phyloP scores from a whole-genome alignment of 495 filamentous ascomycete species.

The Talaromyces wortmannii region DNA sequence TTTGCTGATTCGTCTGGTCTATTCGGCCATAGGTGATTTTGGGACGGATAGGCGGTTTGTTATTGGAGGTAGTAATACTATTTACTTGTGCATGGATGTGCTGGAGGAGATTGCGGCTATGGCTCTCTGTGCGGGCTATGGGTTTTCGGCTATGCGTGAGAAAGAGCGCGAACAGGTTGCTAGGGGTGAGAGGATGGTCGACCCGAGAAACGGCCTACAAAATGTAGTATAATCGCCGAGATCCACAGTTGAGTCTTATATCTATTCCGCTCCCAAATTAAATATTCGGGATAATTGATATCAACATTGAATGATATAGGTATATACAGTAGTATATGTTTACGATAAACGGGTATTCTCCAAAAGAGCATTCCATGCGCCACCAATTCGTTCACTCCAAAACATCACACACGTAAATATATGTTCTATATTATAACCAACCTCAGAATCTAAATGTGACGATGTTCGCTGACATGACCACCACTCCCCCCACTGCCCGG shows the following conservation, averaged over 20 bases:
- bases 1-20: constrained; percentile 16
- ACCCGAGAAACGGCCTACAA: neutral
- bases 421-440: too few species aligned
- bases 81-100: constrained; percentile 24
- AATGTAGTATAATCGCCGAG: too few species aligned
- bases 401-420: too few species aligned
- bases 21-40: constrained; percentile 17
- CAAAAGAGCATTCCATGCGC: too few species aligned
- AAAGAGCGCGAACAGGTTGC: neutral
- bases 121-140: constrained; percentile 11
- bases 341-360: too few species aligned
- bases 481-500: constrained; percentile 8
- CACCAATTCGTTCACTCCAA: too few species aligned
- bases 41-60: constrained; percentile 2
- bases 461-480: constrained; percentile 6
- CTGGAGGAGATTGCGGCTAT: constrained; percentile 22
- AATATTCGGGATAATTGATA: too few species aligned
- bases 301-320: too few species aligned
- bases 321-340: too few species aligned
- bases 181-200: neutral
- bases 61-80: constrained; percentile 8
- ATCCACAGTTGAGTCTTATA: too few species aligned
- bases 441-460: too few species aligned
- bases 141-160: constrained; percentile 12
- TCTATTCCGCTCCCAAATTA: too few species aligned